Base-by-base conservation (phyloP, 306 rosid species). In the Myrica gale region DNA sequence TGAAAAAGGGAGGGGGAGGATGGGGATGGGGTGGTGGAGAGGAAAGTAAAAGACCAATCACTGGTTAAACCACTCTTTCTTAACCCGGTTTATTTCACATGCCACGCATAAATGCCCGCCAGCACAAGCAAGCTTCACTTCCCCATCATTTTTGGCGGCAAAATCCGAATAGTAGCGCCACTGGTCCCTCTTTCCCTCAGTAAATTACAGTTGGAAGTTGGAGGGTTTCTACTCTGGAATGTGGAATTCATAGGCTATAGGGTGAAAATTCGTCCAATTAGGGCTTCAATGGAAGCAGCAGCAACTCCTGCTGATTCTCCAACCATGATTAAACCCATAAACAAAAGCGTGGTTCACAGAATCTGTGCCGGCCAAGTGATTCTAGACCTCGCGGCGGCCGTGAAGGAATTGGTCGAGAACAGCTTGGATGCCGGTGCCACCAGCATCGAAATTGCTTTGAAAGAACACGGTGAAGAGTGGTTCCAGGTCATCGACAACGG, bases 341-440 rank as follows among this genome's bases (percentile, higher is more conserved):
- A 80, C 62, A 95, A 89, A 71, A 83, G 85, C 71, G 86, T 82
- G 61, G 90, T 90, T 68, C 93, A 95, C 85, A 75, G 93, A 76
- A 95, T 95, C 72, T 92, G 97, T 76, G 80, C 98, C 7, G 98
- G 98, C 47, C 98, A 95, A 74, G 98, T 95, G 16, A 95, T 95
- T 80, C 81, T 90, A 13, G 97, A 95, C 85, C 97, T 95, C 79
- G 83, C 97, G n/a, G 89, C 98, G 50, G 97, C 98, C n/a, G 93
- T 95, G 46, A 95, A 95, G 77, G 98, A 95, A 62, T 80, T 95
- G 71, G 97, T 95, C 81, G 98, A 95, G 80, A 95, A 95, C 82
- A 92, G 98, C 92, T 79, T 95, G 79, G 98, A 95, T 71, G 92
- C 98, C 63, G 89, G 91, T 73, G 91, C 98, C 76, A 90, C 97